Conservation (phyloP, 805 yeast genomes). For the Candida khao-thaluensis region DNA sequence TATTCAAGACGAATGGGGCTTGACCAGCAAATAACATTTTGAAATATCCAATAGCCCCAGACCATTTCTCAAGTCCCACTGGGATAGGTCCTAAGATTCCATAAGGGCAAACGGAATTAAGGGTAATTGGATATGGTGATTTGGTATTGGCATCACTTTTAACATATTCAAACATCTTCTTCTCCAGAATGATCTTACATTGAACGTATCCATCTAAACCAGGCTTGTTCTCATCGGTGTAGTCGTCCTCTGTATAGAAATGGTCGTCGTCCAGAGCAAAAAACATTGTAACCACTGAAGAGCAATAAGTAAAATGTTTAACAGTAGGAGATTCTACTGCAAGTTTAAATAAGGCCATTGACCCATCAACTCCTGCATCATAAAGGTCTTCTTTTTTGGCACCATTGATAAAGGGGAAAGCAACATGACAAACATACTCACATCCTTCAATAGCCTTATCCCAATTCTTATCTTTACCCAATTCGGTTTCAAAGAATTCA, state of each 20-base stretch:
- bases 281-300: slow-evolving; percentile 5
- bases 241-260: slow-evolving; percentile 5
- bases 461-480: slow-evolving; percentile 12
- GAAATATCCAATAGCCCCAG: not conserved
- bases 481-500: slow-evolving; percentile 12
- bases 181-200: slow-evolving; percentile 13
- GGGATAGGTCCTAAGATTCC: slow-evolving; percentile 13
- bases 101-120: slow-evolving; percentile 9
- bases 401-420: slow-evolving; percentile 12
- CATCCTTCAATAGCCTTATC: slow-evolving; percentile 13
- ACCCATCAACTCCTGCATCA: slow-evolving; percentile 8
- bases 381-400: slow-evolving; percentile 10
- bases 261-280: not conserved
- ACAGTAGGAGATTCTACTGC: slow-evolving; percentile 7
- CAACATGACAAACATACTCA: slow-evolving; percentile 13
- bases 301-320: slow-evolving; percentile 10
- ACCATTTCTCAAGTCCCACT: slow-evolving; percentile 6
- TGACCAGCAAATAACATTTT: not conserved
- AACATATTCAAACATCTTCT: slow-evolving; percentile 10
- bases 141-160: slow-evolving; percentile 10
- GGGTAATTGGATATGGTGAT: slow-evolving; percentile 1
- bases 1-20: not conserved
- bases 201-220: slow-evolving; percentile 9
- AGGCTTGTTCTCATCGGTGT: slow-evolving; percentile 3
- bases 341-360: slow-evolving; percentile 6